Base-by-base conservation (phyloP, 2,329 filamentous ascomycete species). In the Claviceps paspali region DNA sequence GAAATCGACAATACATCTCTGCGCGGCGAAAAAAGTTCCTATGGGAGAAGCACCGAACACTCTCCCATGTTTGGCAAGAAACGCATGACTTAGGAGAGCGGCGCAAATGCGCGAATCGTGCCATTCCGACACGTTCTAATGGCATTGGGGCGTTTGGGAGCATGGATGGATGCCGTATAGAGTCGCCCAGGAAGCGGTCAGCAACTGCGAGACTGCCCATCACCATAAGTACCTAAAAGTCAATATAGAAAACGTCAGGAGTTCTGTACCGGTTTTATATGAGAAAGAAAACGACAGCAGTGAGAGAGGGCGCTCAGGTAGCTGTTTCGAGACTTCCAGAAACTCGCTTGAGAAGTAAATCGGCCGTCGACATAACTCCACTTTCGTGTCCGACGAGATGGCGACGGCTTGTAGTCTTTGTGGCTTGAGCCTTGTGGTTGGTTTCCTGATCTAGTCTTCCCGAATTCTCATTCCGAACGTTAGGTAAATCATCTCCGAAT, bases 171-270 rank as follows among this genome's bases (percentile, higher is more conserved):
- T 38, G 36, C 6, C 36, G 36, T 2, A 23, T 38, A 10, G 32
- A 38, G 15, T 38, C 36, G 18, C 24, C 30, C 29, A 38, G 22
- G 5, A 38, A 38, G 17, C 29, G 36, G 29, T 38, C 36, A 5
- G 36, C 29, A 32, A 38, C 11, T 10, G 17, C 17, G 7, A 28
- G 22, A 15, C 27, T 38, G 29, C 29, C 9, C n/a, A 29, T 38
- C 12, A 38, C 36, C 11, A 38, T 11, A 21, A 38, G 33, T 1
- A 29, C 22, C 36, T 29, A 38, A 14, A 38, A 18, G 11, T 38
- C 36, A 11, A 38, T 32, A 19, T 33, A 38, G 26, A 38, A 33
- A n/a, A 38, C 15, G 28, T 38, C 29, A 3, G 36, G 36, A 6
- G 33, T 29, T 11, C 17, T 33, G 36, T 32, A 38, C 6, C 28